phyloP scores from a whole-genome alignment of 2,329 filamentous ascomycete species.

The Ophiostoma tasmaniense region DNA sequence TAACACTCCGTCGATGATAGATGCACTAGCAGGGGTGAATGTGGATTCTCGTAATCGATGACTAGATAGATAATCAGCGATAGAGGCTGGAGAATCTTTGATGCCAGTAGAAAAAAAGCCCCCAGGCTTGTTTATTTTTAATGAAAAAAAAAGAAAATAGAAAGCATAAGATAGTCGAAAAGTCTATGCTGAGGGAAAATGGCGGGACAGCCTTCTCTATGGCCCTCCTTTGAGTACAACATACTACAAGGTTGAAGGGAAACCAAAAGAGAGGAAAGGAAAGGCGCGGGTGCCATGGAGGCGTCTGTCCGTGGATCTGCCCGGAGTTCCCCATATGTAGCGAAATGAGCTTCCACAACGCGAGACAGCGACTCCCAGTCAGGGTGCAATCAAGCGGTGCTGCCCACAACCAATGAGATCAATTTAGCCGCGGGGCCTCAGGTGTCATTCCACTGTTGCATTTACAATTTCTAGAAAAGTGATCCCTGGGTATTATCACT shows the following conservation, averaged over 20 bases:
- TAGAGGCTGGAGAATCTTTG: not conserved
- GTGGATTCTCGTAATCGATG: not conserved
- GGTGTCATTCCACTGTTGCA: not conserved
- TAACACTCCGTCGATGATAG: not conserved
- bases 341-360: constrained; percentile 22
- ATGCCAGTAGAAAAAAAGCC: not conserved
- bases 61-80: not conserved
- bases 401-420: not conserved
- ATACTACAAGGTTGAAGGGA: not conserved
- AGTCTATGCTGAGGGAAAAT: not conserved
- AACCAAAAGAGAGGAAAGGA: not conserved
- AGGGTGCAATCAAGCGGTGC: not conserved
- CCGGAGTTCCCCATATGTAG: constrained; percentile 23
- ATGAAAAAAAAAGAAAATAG: not conserved
- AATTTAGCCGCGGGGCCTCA: not conserved
- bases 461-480: not conserved
- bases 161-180: not conserved
- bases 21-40: not conserved
- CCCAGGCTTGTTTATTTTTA: not conserved
- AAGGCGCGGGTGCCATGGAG: not conserved
- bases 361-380: constrained; percentile 11
- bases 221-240: too few species aligned
- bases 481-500: not conserved
- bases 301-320: constrained; percentile 16
- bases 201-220: not conserved